Evolutionary conservation across 2,329 filamentous ascomycete species (phyloP).

Genomic region (Fusarium musae): DNA sequence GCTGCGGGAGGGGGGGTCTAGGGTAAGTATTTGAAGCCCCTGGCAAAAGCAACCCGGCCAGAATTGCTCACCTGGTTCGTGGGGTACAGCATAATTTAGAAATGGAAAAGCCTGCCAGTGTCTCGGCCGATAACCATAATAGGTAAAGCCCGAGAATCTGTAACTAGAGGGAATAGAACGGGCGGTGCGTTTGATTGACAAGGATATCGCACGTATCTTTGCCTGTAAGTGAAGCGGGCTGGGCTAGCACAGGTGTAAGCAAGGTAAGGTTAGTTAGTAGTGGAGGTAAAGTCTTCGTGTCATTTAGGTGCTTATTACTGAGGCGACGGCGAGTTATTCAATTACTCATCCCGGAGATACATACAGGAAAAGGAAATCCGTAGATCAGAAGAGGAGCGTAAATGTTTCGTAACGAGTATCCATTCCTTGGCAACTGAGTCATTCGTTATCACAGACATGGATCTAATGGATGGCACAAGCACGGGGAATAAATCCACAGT

Average conservation of each 20-base stretch:
- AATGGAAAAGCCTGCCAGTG: background rate
- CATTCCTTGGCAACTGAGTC: slow-evolving; percentile 6
- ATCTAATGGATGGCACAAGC: background rate
- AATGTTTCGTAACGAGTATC: background rate
- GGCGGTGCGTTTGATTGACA: background rate
- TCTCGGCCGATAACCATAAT: slow-evolving; percentile 3
- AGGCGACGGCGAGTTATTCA: background rate
- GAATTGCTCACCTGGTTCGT: slow-evolving; percentile 2
- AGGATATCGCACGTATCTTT: background rate
- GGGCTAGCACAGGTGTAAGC: background rate
- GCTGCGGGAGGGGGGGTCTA: background rate
- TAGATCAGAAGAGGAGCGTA: background rate
- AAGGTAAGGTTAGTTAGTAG: background rate
- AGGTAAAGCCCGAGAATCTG: background rate
- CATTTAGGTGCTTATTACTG: background rate
- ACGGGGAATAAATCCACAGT: background rate
- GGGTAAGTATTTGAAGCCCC: background rate
- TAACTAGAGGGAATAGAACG: slow-evolving; percentile 4
- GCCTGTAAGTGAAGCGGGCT: background rate
- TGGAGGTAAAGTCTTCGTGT: background rate
- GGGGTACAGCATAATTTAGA: slow-evolving; percentile 16
- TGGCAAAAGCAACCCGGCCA: background rate
- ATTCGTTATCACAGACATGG: background rate
- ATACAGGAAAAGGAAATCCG: background rate
- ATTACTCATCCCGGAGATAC: background rate